Base-by-base conservation (phyloP, 768 basidiomycete genomes). In the Calocera viscosa region DNA sequence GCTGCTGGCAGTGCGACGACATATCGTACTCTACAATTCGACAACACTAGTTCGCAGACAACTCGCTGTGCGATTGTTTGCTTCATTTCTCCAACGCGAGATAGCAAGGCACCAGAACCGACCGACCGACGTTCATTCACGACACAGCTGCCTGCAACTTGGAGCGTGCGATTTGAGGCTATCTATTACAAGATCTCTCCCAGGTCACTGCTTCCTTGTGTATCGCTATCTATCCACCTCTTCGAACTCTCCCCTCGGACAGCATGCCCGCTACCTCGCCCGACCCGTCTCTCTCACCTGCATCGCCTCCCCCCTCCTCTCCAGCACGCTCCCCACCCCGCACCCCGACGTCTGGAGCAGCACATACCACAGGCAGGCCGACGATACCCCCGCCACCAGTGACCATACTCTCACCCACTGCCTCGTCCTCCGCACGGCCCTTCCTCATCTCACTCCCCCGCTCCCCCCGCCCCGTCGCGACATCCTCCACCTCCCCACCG, bases 11-110 rank as follows among this genome's bases (percentile, higher is more conserved):
- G 53, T 60, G 30, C 53, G 53, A 60, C 30, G 14, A 16, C 30
- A 32, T 19, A 28, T 17, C 43, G 43, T 60, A 60, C 53, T 60
- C 7, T 60, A 60, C 53, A 16, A 60, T 60, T 60, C 53, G 24
- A 60, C 43, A 60, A 60, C 53, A 60, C 53, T 60, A 60, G 24
- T 60, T 60, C 30, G 30, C 26, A 32, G 53, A 60, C 53, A 22
- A 32, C 53, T 60, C 53, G 53, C 53, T 28, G 53, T 60, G 53
- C 53, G 53, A 60, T 47, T n/a, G n/a, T n/a, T 38, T 38, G 43
- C 19, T 7, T 24, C 8, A 3, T 47, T 19, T 19, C 43, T 3
- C 43, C 43, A 47, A 47, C 5, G 3, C 43, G 35, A 38, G 35
- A 38, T 38, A 38, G 14, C 7, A 38, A 38, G 35, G 35, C 35